Base-by-base conservation (phyloP, 129 eudicot species). In the Ambrosia artemisiifolia region DNA sequence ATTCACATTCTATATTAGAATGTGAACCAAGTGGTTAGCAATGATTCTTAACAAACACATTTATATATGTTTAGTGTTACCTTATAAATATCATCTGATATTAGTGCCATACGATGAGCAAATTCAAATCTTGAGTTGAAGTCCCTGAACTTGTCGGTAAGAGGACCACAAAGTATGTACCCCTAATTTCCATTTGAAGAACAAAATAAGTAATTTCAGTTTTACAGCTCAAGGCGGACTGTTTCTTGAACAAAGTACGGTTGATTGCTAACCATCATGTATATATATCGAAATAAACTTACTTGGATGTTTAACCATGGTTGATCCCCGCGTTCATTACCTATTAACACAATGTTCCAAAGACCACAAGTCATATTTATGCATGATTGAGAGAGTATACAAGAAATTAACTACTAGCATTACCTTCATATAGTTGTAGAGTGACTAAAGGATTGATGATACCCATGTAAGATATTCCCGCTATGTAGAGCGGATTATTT, bases 391-490 rank as follows among this genome's bases (percentile, higher is more conserved):
- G 2, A 1, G 10, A 6, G 44, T 10, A 7, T 40, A 40, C 8
- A 54, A 7, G 5, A 54, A 18, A 8, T 7, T 1, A 56, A 9
- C 2, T 7, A 56, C 30, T 4, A 20, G 7, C 3, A 56, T 35
- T 16, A 65, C 36, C 55, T 18, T 42, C 54, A 43, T 44, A 65
- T 43, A 49, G 6, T 28, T 16, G 13, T 0, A 48, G 17, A 49
- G 73, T 48, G 2, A 7, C 44, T 14, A 7, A 5, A 2, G 48
- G 68, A 6, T 14, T 12, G 24, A 63, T 16, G 38, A 63, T 17
- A 16, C 68, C 68, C 24, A 63, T 36, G 30, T 63, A 63, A 32
- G 68, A 63, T n/a, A 63, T 63, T 6, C 68, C 68, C 13, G 68
- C 18, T 35, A 63, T 63, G 48, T 63, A 63, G 18, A 68, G 40